phyloP scores from a whole-genome alignment of 306 rosid species.

The Sechiopsis laciniata region DNA sequence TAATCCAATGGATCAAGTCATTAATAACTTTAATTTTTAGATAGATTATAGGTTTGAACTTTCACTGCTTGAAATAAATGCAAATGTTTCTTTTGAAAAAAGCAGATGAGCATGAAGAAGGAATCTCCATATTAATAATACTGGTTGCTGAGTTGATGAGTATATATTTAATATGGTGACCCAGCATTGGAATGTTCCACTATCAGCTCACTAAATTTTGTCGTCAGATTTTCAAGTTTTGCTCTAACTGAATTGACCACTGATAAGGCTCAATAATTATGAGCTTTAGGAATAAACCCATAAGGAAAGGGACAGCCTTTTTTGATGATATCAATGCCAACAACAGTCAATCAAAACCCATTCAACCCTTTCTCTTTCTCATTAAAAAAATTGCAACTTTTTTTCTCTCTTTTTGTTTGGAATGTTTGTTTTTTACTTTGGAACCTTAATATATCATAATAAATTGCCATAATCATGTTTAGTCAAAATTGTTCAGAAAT shows the following conservation, averaged over 20 bases:
- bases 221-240: conserved; percentile 20
- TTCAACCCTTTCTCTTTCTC: not conserved
- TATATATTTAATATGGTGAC: conserved; percentile 10
- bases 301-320: conserved; percentile 5
- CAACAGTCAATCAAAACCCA: not conserved
- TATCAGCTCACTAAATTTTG: conserved; percentile 25
- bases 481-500: not conserved
- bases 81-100: not conserved
- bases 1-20: not conserved
- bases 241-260: conserved; percentile 18
- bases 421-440: not conserved
- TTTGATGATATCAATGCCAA: no score
- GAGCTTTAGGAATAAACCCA: conserved; percentile 22
- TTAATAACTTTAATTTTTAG: not conserved
- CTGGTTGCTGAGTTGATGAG: conserved; percentile 17
- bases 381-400: not conserved
- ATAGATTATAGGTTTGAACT: not conserved
- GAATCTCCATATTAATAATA: conserved; percentile 14
- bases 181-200: conserved; percentile 23
- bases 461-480: not conserved
- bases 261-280: conserved; percentile 18
- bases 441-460: not conserved
- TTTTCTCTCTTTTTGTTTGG: not conserved
- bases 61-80: not conserved
- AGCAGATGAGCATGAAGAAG: conserved; percentile 14